Evolutionary conservation across 805 yeast species (phyloP).

Genomic region (Clavispora vitiphila): DNA sequence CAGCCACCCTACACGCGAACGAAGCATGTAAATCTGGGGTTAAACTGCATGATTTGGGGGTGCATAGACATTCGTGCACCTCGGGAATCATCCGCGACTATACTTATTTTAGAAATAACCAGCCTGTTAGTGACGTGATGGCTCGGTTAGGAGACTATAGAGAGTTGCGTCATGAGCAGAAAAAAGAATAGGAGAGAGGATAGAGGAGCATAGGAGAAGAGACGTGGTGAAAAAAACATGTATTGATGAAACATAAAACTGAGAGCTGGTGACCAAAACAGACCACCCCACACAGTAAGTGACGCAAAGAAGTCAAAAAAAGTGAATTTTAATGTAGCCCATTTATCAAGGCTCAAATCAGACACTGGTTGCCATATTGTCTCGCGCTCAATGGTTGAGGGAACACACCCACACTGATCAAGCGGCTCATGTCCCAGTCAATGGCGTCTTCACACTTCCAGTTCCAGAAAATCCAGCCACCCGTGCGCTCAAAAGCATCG

Average conservation of each 20-base stretch:
- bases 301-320: neutral
- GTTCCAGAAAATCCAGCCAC: constrained; percentile 93
- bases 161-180: no score
- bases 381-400: constrained; percentile 77
- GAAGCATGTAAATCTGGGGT: no score
- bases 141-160: no score
- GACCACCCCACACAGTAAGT: no score
- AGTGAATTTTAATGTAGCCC: neutral
- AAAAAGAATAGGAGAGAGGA: no score
- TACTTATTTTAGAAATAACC: neutral
- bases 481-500: constrained; percentile 66
- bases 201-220: neutral
- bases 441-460: constrained; percentile 80
- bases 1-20: no score
- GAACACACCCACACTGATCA: constrained; percentile 57
- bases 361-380: constrained; percentile 66
- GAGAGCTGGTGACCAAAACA: neutral
- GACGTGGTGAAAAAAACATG: neutral
- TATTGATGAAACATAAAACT: neutral
- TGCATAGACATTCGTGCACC: no score
- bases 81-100: no score
- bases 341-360: constrained; percentile 14
- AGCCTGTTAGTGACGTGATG: no score
- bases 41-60: no score
- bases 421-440: constrained; percentile 80